Evolutionary conservation across 2,329 filamentous ascomycete species (phyloP).

Genomic region (Ilyonectria mors-panacis): DNA sequence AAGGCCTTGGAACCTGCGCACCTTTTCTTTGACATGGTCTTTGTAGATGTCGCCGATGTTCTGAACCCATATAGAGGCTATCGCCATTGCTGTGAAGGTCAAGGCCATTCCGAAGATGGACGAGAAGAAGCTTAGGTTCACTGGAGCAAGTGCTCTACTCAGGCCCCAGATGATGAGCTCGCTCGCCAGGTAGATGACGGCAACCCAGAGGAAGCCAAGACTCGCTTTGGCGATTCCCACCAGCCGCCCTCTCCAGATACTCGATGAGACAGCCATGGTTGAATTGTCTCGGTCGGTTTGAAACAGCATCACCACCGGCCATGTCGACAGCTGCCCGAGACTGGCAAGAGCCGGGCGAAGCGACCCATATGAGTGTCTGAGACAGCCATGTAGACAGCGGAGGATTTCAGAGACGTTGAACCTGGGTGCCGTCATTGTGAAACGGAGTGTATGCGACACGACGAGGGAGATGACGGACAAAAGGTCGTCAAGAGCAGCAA

Average conservation of each 20-base stretch:
- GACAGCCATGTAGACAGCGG: slow-evolving; percentile 46
- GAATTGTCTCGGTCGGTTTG: slow-evolving; percentile 45
- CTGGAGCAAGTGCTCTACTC: slow-evolving; percentile 52
- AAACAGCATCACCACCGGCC: slow-evolving; percentile 36
- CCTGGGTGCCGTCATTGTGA: slow-evolving; percentile 42
- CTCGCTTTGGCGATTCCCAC: slow-evolving; percentile 12
- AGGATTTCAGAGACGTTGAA: slow-evolving; percentile 44
- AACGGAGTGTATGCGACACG: slow-evolving; percentile 31
- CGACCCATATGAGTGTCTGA: slow-evolving; percentile 47
- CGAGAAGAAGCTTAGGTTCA: slow-evolving; percentile 60
- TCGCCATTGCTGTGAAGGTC: slow-evolving; percentile 55
- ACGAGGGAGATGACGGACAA: slow-evolving; percentile 25
- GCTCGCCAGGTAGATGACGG: slow-evolving; percentile 57
- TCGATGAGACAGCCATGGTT: slow-evolving; percentile 29
- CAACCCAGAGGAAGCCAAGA: slow-evolving; percentile 50
- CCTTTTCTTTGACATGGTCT: slow-evolving; percentile 53
- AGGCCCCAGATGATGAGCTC: slow-evolving; percentile 64
- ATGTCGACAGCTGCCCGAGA: slow-evolving; percentile 29
- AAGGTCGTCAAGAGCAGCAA: slow-evolving; percentile 23
- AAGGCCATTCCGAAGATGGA: slow-evolving; percentile 64
- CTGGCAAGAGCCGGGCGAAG: slow-evolving; percentile 28
- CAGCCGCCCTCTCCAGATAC: slow-evolving; percentile 39
- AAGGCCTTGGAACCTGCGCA: slow-evolving; percentile 28
- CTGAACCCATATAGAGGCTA: slow-evolving; percentile 35
- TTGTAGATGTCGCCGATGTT: slow-evolving; percentile 49